Percentiles rank a stretch among this genome's conserved stretches.
Conservation (phyloP, 2,329 filamentous ascomycete species). For the Aspergillus felis region DNA sequence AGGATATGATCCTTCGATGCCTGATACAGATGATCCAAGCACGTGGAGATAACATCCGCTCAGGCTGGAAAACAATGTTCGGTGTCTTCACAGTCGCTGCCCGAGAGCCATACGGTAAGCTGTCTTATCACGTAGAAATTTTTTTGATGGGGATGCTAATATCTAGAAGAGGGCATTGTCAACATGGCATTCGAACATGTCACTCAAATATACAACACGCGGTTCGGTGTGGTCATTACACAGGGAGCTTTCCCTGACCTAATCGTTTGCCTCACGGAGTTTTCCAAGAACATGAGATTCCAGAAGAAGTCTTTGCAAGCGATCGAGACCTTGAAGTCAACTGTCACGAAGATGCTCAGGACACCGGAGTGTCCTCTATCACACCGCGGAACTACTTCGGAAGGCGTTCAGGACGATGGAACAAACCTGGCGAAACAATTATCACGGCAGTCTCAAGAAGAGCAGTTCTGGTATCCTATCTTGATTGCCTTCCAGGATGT, state of each 20-base stretch:
- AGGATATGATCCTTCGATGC: slow-evolving; percentile 94
- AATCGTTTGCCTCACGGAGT: slow-evolving; percentile 93
- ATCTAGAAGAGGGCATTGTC: slow-evolving; percentile 73
- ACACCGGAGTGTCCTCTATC: slow-evolving; percentile 93
- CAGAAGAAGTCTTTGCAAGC: slow-evolving; percentile 97
- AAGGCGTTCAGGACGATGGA: slow-evolving; percentile 42
- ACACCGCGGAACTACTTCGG: slow-evolving; percentile 51
- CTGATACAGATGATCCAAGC: slow-evolving; percentile 99
- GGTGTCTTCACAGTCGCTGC: slow-evolving; percentile 96
- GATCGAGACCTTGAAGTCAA: slow-evolving; percentile 89
- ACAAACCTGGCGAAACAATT: slow-evolving; percentile 58
- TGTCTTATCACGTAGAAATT: not conserved
- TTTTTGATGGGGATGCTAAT: slow-evolving; percentile 17
- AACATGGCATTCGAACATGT: slow-evolving; percentile 97
- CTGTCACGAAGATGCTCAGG: slow-evolving; percentile 89
- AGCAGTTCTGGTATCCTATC: slow-evolving; percentile 98
- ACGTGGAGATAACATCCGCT: slow-evolving; percentile 91
- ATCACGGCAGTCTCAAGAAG: slow-evolving; percentile 82
- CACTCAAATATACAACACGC: slow-evolving; percentile 87
- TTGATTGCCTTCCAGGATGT: slow-evolving; percentile 98
- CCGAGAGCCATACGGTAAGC: slow-evolving; percentile 71
- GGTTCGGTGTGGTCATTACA: slow-evolving; percentile 92
- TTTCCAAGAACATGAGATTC: slow-evolving; percentile 97
- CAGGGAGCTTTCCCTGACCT: slow-evolving; percentile 96
- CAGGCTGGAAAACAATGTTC: slow-evolving; percentile 99